phyloP scores from a whole-genome alignment of 1,139 yeast species.

The Yamadazyma kanchanaburiensis region DNA sequence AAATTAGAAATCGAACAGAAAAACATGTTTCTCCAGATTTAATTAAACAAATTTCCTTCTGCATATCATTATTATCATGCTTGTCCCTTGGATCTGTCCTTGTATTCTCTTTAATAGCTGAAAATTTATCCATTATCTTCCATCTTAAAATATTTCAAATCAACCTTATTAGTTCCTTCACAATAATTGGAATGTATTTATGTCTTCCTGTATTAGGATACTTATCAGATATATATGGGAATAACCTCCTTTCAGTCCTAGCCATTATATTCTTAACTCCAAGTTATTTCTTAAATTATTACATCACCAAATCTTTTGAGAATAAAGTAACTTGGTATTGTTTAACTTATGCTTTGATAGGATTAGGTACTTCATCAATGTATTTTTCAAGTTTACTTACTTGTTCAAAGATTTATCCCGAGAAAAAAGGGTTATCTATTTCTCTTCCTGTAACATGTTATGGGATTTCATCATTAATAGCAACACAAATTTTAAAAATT shows the following conservation, averaged over 20 bases:
- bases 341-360: constrained; percentile 51
- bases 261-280: constrained; percentile 69
- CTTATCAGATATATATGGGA: constrained; percentile 81
- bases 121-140: constrained; percentile 56
- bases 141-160: constrained; percentile 68
- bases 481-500: constrained; percentile 52
- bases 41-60: constrained; percentile 35
- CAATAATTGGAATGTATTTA: constrained; percentile 80
- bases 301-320: constrained; percentile 10
- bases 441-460: constrained; percentile 86
- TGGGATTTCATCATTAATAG: constrained; percentile 73
- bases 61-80: constrained; percentile 50
- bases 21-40: constrained; percentile 2
- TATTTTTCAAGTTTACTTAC: constrained; percentile 77
- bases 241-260: constrained; percentile 64
- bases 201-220: constrained; percentile 83
- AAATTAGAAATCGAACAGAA: constrained; percentile 6
- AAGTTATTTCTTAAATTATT: constrained; percentile 53
- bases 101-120: constrained; percentile 75
- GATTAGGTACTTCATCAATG: constrained; percentile 77
- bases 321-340: constrained; percentile 22
- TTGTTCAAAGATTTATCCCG: constrained; percentile 80
- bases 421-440: constrained; percentile 73
- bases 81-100: constrained; percentile 79
- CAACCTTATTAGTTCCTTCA: constrained; percentile 72